These are phyloP conservation scores for Fusarium gaditjirri DNA, from an alignment of 2,329 filamentous ascomycete genomes.

Conservation along the genomic window DNA sequence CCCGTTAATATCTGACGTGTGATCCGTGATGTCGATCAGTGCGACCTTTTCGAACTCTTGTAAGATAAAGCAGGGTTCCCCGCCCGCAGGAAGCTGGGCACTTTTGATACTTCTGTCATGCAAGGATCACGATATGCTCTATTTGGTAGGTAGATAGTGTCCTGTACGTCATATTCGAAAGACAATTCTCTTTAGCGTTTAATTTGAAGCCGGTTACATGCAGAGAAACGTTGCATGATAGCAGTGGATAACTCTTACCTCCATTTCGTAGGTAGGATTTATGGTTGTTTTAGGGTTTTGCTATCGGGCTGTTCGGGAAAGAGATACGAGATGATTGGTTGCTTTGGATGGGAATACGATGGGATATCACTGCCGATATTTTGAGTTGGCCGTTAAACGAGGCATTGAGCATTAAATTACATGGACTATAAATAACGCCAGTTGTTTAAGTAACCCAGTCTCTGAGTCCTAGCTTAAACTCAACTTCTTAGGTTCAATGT, in stretches of 20 bases:
- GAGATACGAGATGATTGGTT: background rate
- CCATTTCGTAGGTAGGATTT: background rate
- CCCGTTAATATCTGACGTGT: conserved; percentile 11
- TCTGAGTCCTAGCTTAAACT: too few relatives aligned
- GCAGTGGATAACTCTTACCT: background rate
- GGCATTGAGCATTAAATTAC: rapidly evolving
- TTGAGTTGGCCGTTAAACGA: background rate
- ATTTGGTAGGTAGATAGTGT: conserved; percentile 25
- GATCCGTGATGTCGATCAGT: conserved; percentile 16
- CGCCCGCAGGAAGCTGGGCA: conserved; percentile 19
- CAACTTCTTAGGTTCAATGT: rapidly evolving
- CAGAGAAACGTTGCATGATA: background rate
- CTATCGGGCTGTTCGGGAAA: background rate
- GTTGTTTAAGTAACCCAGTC: too few relatives aligned
- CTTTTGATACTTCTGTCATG: conserved; percentile 21
- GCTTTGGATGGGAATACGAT: background rate
- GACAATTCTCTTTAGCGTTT: background rate
- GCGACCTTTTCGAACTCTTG: background rate
- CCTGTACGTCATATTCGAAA: conserved; percentile 1
- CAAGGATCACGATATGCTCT: conserved; percentile 19
- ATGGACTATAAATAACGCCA: rapidly evolving
- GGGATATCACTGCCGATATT: background rate
- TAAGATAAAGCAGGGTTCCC: conserved; percentile 30
- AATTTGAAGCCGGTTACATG: background rate
- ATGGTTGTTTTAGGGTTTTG: background rate